phyloP scores from a whole-genome alignment of 2,329 filamentous ascomycete species.

The Penicillium sp. region DNA sequence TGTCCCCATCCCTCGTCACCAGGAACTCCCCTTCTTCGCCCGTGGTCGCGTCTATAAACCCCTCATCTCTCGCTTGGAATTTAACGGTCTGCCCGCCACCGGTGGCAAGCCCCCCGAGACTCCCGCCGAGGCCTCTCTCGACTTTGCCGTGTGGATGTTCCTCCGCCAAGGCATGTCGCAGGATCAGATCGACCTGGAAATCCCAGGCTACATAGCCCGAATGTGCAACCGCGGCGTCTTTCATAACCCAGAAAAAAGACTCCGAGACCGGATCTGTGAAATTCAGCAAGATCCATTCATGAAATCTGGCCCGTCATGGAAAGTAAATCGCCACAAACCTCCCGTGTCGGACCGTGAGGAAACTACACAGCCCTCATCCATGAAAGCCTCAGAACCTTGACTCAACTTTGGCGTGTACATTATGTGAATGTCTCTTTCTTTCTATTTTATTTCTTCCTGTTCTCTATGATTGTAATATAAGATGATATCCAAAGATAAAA shows the following conservation, averaged over 20 bases:
- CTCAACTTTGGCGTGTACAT: not conserved
- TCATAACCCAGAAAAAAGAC: slow-evolving; percentile 2
- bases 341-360: not conserved
- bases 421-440: not conserved
- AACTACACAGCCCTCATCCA: not conserved
- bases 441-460: too few relatives aligned
- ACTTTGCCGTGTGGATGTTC: slow-evolving; percentile 32
- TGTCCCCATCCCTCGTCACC: not conserved
- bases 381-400: not conserved
- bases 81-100: not conserved
- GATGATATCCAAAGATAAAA: slow-evolving; percentile 1
- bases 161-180: slow-evolving; percentile 22
- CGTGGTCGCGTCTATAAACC: slow-evolving; percentile 3
- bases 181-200: slow-evolving; percentile 30
- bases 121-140: slow-evolving; percentile 21
- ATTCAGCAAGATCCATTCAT: slow-evolving; percentile 13
- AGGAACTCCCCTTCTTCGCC: slow-evolving; percentile 5
- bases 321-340: not conserved
- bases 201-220: slow-evolving; percentile 26
- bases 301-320: slow-evolving; percentile 2
- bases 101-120: slow-evolving; percentile 14
- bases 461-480: slow-evolving; percentile 2
- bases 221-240: slow-evolving; percentile 15
- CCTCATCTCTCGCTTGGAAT: slow-evolving; percentile 1
- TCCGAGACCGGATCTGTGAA: slow-evolving; percentile 6